Evolutionary conservation across 768 basidiomycete genomes (phyloP).

Genomic region (Xerocomellus chrysenteron): DNA sequence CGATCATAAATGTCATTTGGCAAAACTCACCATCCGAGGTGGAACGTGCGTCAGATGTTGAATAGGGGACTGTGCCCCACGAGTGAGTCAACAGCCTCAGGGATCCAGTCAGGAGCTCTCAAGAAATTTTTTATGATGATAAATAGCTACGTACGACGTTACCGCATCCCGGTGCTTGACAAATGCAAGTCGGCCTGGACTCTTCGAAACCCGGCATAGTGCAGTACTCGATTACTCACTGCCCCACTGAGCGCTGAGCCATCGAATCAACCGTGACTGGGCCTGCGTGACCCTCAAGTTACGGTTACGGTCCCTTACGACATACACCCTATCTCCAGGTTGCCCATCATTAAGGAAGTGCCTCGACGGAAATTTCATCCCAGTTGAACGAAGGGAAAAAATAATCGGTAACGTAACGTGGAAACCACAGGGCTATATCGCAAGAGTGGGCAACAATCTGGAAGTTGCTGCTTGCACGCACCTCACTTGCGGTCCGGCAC

Average conservation of each 20-base stretch:
- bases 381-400: slow-evolving; percentile 10
- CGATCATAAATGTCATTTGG: not conserved
- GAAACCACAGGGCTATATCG: slow-evolving; percentile 13
- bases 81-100: slow-evolving; percentile 25
- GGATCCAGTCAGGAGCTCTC: slow-evolving; percentile 16
- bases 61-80: slow-evolving; percentile 7
- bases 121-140: slow-evolving; percentile 21
- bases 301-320: slow-evolving; percentile 25
- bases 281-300: not conserved
- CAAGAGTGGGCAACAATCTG: slow-evolving; percentile 8
- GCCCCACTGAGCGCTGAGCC: not conserved
- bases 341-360: slow-evolving; percentile 15
- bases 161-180: slow-evolving; percentile 13
- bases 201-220: not conserved
- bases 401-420: slow-evolving; percentile 26
- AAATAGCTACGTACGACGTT: slow-evolving; percentile 24
- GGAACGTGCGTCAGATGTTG: not conserved
- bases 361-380: slow-evolving; percentile 15
- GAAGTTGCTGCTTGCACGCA: slow-evolving; percentile 16
- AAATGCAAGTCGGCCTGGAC: slow-evolving; percentile 5
- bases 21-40: not conserved
- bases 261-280: not conserved
- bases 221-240: not conserved
- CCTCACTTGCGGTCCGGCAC: slow-evolving; percentile 18
- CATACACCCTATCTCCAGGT: slow-evolving; percentile 22